Base-by-base conservation (phyloP, 768 basidiomycete species). In the Tylopilus balloui region DNA sequence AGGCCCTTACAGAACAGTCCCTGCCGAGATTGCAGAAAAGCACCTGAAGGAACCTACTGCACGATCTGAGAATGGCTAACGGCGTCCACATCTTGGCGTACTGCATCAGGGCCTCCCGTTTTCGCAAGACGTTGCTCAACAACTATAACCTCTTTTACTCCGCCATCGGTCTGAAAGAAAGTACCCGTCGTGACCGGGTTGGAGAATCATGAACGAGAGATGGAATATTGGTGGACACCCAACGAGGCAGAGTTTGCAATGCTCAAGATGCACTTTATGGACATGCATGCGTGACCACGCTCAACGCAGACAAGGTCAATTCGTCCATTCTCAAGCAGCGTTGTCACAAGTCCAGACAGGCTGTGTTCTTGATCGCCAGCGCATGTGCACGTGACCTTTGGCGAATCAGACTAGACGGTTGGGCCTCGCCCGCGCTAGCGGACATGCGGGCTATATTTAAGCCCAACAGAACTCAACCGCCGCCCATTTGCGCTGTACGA, bases 201-300 rank as follows among this genome's bases (percentile, higher is more conserved):
- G 52, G 71, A 72, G 58, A 65, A 72, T 45, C 58, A 73, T 28
- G 64, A 64, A 14, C 36, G 25, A 8, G 47, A 61, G 34, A 65
- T 65, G 64, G 40, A 32, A 23, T 52, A 48, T 52, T 68, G 52
- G 72, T 72, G 72, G 72, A 42, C 41, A 13, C 50, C 57, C 25
- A 73, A 73, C 45, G 55, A 57, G 29, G 34, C 34, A 34, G 66
- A 65, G 47, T 57, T 71, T 34, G 32, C 50, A 20, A 32, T 11
- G 40, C 58, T 65, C 50, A 61, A 59, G 28, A 66, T 73, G 64
- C 47, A 52, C 38, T 70, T 73, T 42, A 54, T 25, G 70, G 61
- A 7, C 69, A 70, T 46, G 72, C 70, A 6, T 72, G 71, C 48
- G 62, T 75, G 48, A 74, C 72, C 23, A 69, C 72, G 34, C 69